Percentiles rank a stretch among this genome's conserved stretches.
Conservation (phyloP, 2,329 filamentous ascomycete genomes). For the Hypoxylon sp. region DNA sequence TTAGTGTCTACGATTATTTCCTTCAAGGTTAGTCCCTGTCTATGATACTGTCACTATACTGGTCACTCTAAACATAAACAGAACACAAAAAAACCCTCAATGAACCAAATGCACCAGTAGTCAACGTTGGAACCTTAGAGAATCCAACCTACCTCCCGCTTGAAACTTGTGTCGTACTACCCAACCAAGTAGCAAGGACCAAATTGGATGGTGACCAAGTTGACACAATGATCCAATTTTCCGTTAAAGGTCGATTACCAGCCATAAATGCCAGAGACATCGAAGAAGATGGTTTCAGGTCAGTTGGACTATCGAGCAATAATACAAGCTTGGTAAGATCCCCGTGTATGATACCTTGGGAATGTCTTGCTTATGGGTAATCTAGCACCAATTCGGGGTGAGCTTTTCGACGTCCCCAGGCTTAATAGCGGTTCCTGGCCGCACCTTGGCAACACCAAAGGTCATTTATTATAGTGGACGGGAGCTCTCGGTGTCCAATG, state of each 20-base stretch:
- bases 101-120: conserved; percentile 61
- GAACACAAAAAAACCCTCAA: conserved; percentile 56
- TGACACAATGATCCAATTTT: conserved; percentile 71
- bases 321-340: conserved; percentile 50
- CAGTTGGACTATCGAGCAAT: conserved; percentile 62
- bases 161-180: conserved; percentile 69
- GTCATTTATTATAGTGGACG: conserved; percentile 63
- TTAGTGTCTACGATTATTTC: conserved; percentile 69
- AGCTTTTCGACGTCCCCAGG: conserved; percentile 54
- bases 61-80: conserved; percentile 33
- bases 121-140: conserved; percentile 71
- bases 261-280: conserved; percentile 71
- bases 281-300: conserved; percentile 62
- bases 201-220: conserved; percentile 69
- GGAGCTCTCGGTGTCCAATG: not conserved
- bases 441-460: conserved; percentile 68
- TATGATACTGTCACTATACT: not conserved
- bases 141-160: conserved; percentile 71
- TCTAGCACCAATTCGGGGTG: conserved; percentile 67
- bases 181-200: conserved; percentile 68
- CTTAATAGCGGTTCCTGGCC: conserved; percentile 74
- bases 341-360: not conserved
- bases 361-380: not conserved
- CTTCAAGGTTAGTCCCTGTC: conserved; percentile 54
- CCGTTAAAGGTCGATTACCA: conserved; percentile 65